Conservation (phyloP, 176 grass and related monocot species). For the Carex pumila region DNA sequence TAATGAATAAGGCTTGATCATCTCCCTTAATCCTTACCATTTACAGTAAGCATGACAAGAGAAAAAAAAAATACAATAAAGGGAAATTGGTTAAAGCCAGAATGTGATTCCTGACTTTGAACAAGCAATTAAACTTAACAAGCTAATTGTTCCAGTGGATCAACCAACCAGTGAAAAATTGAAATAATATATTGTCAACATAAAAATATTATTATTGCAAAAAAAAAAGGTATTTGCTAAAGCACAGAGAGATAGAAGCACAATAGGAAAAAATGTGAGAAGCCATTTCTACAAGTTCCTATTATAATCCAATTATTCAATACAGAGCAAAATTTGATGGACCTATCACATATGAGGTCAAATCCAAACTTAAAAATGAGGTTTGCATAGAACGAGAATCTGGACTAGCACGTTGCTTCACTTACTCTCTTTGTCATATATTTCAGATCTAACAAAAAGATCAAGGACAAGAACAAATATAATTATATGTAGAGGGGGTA, state of each 20-base stretch:
- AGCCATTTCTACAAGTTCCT: neutral
- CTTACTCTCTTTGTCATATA: slow-evolving; percentile 43
- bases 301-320: slow-evolving; percentile 9
- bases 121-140: neutral
- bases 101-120: neutral
- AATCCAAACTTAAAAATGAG: neutral
- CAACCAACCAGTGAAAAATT: neutral
- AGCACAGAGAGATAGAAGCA: neutral
- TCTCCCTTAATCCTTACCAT: no score
- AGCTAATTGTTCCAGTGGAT: neutral
- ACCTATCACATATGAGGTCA: neutral
- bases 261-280: neutral
- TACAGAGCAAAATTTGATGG: neutral
- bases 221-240: neutral
- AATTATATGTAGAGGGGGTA: neutral
- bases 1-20: neutral
- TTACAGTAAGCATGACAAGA: neutral
- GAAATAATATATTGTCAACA: neutral
- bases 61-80: neutral
- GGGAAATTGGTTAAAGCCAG: neutral
- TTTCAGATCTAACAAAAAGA: slow-evolving; percentile 29
- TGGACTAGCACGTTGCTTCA: slow-evolving; percentile 14
- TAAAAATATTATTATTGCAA: neutral
- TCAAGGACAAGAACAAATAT: neutral
- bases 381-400: neutral